These are phyloP conservation scores for Gymnopus androsaceus DNA, from an alignment of 1,284 basidiomycete species.

Conservation along the genomic window DNA sequence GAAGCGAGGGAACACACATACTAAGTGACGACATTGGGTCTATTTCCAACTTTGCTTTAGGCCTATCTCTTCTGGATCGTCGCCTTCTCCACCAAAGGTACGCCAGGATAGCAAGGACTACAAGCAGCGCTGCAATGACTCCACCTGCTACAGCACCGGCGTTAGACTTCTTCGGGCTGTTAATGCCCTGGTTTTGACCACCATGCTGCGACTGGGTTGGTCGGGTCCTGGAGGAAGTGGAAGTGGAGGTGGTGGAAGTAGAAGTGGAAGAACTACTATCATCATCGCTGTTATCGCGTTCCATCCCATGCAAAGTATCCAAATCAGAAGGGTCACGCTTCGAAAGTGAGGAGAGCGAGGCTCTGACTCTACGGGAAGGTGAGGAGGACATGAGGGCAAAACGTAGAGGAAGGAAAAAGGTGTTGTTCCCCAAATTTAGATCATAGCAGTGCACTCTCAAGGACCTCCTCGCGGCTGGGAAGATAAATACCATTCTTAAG, in stretches of 20 bases:
- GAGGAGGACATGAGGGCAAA: neutral
- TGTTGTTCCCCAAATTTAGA: neutral
- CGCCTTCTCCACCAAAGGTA: constrained; percentile 11
- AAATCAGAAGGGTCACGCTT: neutral
- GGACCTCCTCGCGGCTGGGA: too few relatives aligned
- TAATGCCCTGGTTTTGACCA: neutral
- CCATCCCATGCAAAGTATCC: neutral
- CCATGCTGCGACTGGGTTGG: neutral
- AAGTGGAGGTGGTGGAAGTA: neutral
- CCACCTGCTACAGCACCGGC: constrained; percentile 14
- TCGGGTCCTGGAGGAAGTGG: neutral
- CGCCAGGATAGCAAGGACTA: constrained; percentile 3
- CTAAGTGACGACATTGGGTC: constrained; percentile 6
- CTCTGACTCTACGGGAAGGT: neutral
- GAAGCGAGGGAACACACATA: neutral
- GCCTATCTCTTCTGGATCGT: neutral
- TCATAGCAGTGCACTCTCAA: neutral
- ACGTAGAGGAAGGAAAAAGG: neutral
- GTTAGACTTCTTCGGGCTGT: neutral
- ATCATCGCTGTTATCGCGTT: neutral
- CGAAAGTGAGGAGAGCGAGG: neutral
- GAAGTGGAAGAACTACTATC: neutral
- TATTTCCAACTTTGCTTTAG: constrained; percentile 5
- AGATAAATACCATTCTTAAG: too few relatives aligned
- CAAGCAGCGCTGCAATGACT: constrained; percentile 8